Evolutionary conservation across 1,284 basidiomycete genomes (phyloP).

Genomic region (Ceratobasidium sp.): DNA sequence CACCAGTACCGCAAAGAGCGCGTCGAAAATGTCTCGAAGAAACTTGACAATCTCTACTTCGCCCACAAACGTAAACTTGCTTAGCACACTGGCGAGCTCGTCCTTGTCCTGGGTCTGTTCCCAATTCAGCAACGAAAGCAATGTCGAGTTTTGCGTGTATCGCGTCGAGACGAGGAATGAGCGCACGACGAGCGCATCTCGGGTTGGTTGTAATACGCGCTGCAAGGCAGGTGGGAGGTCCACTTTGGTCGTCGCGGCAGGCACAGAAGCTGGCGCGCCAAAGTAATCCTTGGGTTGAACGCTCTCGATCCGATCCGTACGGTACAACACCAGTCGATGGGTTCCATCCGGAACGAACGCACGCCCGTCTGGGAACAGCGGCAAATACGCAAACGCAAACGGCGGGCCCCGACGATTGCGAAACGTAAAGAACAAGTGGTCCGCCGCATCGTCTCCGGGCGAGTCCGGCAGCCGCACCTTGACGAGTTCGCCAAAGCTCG

Average conservation of each 20-base stretch:
- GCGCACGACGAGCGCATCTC: constrained; percentile 82
- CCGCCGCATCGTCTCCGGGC: constrained; percentile 9
- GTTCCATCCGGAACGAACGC: constrained; percentile 91
- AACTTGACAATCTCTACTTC: constrained; percentile 96
- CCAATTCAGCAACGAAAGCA: constrained; percentile 87
- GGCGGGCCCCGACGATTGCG: constrained; percentile 77
- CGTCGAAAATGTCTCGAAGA: constrained; percentile 89
- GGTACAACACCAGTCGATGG: constrained; percentile 84
- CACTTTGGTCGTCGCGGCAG: constrained; percentile 62
- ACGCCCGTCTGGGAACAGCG: constrained; percentile 78
- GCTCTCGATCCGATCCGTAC: constrained; percentile 68
- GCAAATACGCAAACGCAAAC: constrained; percentile 93
- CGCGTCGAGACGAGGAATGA: constrained; percentile 92
- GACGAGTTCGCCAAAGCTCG: constrained; percentile 92
- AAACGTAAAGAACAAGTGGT: constrained; percentile 94
- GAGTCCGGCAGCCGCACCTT: constrained; percentile 77
- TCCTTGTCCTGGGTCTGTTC: constrained; percentile 68
- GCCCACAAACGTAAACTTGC: constrained; percentile 89
- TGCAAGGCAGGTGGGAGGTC: constrained; percentile 67
- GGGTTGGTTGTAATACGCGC: constrained; percentile 65
- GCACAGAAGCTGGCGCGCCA: constrained; percentile 64
- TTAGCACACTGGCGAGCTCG: constrained; percentile 73
- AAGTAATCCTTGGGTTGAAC: constrained; percentile 75
- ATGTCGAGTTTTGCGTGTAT: constrained; percentile 89
- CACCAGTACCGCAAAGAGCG: constrained; percentile 88